A percentile compares a stretch with the other conserved stretches of the same genome.
Evolutionary conservation across 257 asterid species (phyloP).

Genomic region (Jacaranda mimosifolia): DNA sequence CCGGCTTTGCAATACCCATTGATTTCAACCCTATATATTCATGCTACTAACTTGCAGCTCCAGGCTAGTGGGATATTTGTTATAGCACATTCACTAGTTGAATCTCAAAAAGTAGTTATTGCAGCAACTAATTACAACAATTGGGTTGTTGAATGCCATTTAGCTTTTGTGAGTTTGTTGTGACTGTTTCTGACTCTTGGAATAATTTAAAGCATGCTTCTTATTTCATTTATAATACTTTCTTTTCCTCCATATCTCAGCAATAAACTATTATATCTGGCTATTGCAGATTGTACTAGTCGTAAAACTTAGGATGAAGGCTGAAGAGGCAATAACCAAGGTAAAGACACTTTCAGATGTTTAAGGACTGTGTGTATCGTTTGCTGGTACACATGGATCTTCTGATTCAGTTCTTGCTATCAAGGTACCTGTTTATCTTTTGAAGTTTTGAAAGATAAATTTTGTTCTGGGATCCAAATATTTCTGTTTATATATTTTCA

Average conservation of each 20-base stretch:
- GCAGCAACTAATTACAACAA: constrained; percentile 95
- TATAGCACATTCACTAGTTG: constrained; percentile 92
- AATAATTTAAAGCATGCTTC: neutral
- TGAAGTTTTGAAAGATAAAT: too few species aligned
- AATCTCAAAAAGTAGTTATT: constrained; percentile 93
- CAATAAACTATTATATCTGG: constrained; percentile 3
- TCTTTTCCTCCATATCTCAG: neutral
- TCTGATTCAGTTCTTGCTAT: constrained; percentile 89
- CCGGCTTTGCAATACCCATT: constrained; percentile 92
- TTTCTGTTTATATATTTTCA: neutral
- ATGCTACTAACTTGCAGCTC: constrained; percentile 88
- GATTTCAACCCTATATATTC: constrained; percentile 89
- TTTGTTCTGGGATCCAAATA: neutral
- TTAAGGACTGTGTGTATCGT: constrained; percentile 78
- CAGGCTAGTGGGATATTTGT: constrained; percentile 89
- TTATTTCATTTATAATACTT: neutral
- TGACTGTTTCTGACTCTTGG: constrained; percentile 2
- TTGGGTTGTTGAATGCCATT: constrained; percentile 92
- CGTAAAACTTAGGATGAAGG: constrained; percentile 81
- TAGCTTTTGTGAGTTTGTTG: constrained; percentile 79
- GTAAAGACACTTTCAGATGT: constrained; percentile 93
- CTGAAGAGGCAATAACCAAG: constrained; percentile 69
- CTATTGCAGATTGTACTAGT: constrained; percentile 78
- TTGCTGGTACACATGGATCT: constrained; percentile 71
- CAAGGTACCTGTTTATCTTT: constrained; percentile 52